phyloP scores from a whole-genome alignment of 192 early-diverging fungal genomes.

The Coemansia sp. region DNA sequence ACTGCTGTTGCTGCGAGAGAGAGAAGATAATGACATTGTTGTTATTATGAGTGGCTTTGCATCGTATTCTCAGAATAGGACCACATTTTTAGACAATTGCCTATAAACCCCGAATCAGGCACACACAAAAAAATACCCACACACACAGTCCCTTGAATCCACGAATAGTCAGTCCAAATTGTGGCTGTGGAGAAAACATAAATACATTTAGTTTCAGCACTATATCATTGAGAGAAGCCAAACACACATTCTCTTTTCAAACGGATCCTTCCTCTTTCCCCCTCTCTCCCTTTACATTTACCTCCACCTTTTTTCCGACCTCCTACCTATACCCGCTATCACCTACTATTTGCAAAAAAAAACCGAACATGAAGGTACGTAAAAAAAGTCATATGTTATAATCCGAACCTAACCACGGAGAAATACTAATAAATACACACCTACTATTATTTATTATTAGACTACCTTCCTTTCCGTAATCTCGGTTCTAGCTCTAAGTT shows the following conservation, averaged over 20 bases:
- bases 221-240: neutral
- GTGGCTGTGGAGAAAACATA: neutral
- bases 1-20: neutral
- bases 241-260: neutral
- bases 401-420: neutral
- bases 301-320: neutral
- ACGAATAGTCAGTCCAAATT: neutral
- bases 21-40: neutral
- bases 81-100: neutral
- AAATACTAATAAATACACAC: neutral
- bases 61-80: neutral
- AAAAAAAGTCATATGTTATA: neutral
- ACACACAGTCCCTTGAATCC: neutral
- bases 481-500: constrained; percentile 6
- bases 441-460: neutral
- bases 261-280: neutral
- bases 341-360: neutral
- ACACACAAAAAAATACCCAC: neutral
- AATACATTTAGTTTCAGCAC: neutral
- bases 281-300: neutral
- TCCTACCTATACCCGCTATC: neutral
- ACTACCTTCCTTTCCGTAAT: constrained; percentile 14
- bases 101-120: neutral
- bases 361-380: neutral
- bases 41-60: neutral